Evolutionary conservation across 352 stramenopile genomes (phyloP).

Genomic region (Pythium biforme): DNA sequence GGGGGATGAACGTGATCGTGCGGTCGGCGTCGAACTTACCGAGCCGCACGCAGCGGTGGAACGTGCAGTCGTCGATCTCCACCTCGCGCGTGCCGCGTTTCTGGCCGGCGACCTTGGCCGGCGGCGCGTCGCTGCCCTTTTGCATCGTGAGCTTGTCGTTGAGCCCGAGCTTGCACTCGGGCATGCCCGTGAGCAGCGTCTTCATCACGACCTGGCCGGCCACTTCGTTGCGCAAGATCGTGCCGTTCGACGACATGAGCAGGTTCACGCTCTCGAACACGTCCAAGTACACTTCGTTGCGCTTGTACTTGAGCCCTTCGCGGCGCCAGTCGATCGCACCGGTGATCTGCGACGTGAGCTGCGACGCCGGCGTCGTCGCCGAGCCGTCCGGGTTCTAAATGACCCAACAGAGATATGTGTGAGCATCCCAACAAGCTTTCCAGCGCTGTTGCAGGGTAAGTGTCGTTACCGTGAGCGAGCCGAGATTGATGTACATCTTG

Average conservation of each 20-base stretch:
- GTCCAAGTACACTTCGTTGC: slow-evolving; percentile 98
- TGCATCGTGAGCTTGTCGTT: slow-evolving; percentile 99
- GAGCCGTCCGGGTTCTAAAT: slow-evolving; percentile 86
- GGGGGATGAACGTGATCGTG: slow-evolving; percentile 98
- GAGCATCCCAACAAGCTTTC: not conserved
- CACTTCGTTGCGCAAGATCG: slow-evolving; percentile 95
- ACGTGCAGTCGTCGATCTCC: slow-evolving; percentile 98
- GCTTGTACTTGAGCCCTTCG: slow-evolving; percentile 97
- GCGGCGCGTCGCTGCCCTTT: slow-evolving; percentile 73
- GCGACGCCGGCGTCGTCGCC: slow-evolving; percentile 88
- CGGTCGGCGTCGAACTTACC: slow-evolving; percentile 98
- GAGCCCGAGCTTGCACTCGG: slow-evolving; percentile 97
- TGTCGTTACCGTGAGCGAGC: slow-evolving; percentile 69
- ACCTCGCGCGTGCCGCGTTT: slow-evolving; percentile 76
- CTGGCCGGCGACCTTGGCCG: slow-evolving; percentile 60
- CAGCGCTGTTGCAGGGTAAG: too few species aligned
- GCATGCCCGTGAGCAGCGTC: slow-evolving; percentile 97
- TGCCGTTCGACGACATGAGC: slow-evolving; percentile 93
- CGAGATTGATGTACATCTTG: slow-evolving; percentile 98
- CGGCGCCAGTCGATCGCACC: slow-evolving; percentile 91
- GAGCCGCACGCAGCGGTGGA: slow-evolving; percentile 97
- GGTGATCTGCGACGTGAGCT: slow-evolving; percentile 82
- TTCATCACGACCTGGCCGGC: slow-evolving; percentile 97
- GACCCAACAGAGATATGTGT: not conserved
- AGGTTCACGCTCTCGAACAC: slow-evolving; percentile 97